Base-by-base conservation (phyloP, 306 rosid species). In the Prunus mongolica region DNA sequence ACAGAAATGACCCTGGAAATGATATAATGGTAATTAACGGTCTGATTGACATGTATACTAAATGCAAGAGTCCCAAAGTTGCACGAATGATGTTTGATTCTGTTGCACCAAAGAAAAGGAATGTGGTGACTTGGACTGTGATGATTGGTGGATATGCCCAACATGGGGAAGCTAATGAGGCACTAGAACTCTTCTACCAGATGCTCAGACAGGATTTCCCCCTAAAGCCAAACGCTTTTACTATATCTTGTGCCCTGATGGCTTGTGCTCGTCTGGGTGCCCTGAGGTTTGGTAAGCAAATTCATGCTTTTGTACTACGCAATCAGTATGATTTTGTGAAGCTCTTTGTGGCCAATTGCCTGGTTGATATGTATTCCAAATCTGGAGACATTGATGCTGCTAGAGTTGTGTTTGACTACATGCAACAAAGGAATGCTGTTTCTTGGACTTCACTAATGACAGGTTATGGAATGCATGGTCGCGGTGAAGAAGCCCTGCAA, bases 71-170 rank as follows among this genome's bases (percentile, higher is more conserved):
- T 66, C 34, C 65, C 8, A 70, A 76, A 71, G 83, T 87, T 24
- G 93, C 96, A 32, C 84, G 74, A 38, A 72, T 12, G 34, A 76
- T 93, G 83, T 91, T 93, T 84, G 92, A 93, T 71, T 78, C 44
- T 0, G 66, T 89, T n/a, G 80, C 79, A 57, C 84, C 79, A 8
- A 80, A 77, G 49, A 82, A 74, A 44, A 89, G 85, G 80, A 85
- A 84, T 76, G 98, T 91, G 81, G 98, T 91, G 75, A 89, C 92
- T 49, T 91, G 98, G 98, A 89, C 96, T 24, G 89, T 86, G 82
- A 87, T 91, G 91, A 93, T 91, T 72, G 98, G 97, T 45, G 98
- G 98, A 46, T 93, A 89, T 86, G 96, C 97, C 12, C 97, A 93
- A 67, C 91, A 88, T 76, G 92, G 92, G 12, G 97, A 93, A 87